These are phyloP conservation scores for Passiflora organensis DNA, from an alignment of 345 rosid species.

Conservation along the genomic window DNA sequence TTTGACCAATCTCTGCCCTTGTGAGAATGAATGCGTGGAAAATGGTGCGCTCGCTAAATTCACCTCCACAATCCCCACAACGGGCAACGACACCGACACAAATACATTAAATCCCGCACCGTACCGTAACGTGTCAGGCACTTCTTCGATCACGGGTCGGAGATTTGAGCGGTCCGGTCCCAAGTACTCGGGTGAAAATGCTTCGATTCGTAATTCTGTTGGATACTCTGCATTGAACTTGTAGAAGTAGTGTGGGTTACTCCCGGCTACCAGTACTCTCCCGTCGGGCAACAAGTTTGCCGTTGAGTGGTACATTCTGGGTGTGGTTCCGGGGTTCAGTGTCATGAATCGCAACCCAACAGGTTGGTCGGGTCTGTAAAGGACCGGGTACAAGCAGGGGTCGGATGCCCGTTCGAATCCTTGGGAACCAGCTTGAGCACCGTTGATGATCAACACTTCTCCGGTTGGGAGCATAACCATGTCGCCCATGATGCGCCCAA, in stretches of 20 bases:
- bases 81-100: conserved; percentile 57
- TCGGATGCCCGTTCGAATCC: conserved; percentile 26
- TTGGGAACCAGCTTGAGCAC: conserved; percentile 69
- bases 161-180: conserved; percentile 68
- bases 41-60: conserved; percentile 50
- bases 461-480: conserved; percentile 87
- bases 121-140: conserved; percentile 19
- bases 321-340: conserved; percentile 66
- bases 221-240: conserved; percentile 57
- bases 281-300: conserved; percentile 88
- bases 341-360: conserved; percentile 33
- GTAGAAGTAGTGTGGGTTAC: conserved; percentile 81
- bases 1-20: conserved; percentile 76
- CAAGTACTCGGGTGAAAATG: conserved; percentile 83
- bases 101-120: conserved; percentile 29
- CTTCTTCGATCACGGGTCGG: conserved; percentile 45
- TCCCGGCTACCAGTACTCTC: conserved; percentile 68
- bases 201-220: conserved; percentile 75
- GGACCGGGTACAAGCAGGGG: conserved; percentile 64
- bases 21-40: conserved; percentile 80
- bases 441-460: conserved; percentile 65
- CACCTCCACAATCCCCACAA: conserved; percentile 56
- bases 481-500: conserved; percentile 88
- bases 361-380: conserved; percentile 51
- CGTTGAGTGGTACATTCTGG: conserved; percentile 88